These are phyloP conservation scores for Scytalidium lignicola DNA, from an alignment of 2,329 filamentous ascomycete species.

Conservation along the genomic window DNA sequence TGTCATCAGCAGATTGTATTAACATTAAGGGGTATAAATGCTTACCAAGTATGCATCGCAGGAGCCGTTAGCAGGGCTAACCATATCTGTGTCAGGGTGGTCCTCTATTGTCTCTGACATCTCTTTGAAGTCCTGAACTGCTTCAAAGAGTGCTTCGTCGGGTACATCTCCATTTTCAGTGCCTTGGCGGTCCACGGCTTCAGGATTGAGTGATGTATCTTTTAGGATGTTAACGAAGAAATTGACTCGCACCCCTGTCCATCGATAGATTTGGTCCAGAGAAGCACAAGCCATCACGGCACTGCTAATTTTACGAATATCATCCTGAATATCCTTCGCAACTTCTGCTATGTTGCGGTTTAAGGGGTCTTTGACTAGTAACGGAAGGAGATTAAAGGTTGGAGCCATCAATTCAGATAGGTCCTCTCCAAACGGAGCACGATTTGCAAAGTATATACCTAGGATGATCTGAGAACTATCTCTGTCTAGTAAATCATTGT, in stretches of 20 bases:
- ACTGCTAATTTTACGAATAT: slow-evolving; percentile 57
- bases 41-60: slow-evolving; percentile 6
- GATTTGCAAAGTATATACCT: slow-evolving; percentile 80
- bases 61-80: background rate
- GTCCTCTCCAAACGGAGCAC: slow-evolving; percentile 47
- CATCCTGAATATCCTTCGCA: slow-evolving; percentile 60
- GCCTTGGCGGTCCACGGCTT: background rate
- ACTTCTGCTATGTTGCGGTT: slow-evolving; percentile 36
- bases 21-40: background rate
- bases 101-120: background rate
- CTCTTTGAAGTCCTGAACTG: background rate
- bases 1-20: background rate
- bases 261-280: slow-evolving; percentile 65
- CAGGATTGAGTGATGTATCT: background rate
- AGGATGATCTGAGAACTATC: slow-evolving; percentile 49
- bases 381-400: slow-evolving; percentile 73
- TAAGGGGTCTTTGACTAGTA: slow-evolving; percentile 46
- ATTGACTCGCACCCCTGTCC: slow-evolving; percentile 68
- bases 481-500: background rate
- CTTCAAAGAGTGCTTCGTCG: background rate
- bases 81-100: background rate
- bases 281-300: slow-evolving; percentile 52
- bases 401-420: slow-evolving; percentile 53
- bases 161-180: background rate
- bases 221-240: slow-evolving; percentile 78